Conservation (phyloP, 2,329 filamentous ascomycete genomes). For the Ploettnerulaceae sp. region DNA sequence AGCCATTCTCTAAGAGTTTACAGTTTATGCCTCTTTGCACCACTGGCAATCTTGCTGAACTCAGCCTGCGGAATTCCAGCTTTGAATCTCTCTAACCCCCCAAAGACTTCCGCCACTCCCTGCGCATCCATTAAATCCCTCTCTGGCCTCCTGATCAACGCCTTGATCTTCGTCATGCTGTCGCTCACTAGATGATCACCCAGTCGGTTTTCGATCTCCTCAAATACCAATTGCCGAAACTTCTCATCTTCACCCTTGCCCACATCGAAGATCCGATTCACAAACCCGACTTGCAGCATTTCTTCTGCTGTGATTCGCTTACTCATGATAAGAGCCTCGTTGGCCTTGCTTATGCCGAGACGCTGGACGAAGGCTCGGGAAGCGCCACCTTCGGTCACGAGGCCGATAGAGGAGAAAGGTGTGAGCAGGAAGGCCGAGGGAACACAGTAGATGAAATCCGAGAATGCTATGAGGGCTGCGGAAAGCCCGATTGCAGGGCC, state of each 20-base stretch:
- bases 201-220: constrained; percentile 75
- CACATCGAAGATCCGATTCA: constrained; percentile 71
- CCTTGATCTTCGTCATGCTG: constrained; percentile 80
- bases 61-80: constrained; percentile 70
- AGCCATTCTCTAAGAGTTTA: constrained; percentile 36
- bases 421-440: constrained; percentile 83
- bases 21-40: constrained; percentile 93
- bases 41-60: constrained; percentile 77
- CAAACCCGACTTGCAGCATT: constrained; percentile 71
- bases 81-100: constrained; percentile 71
- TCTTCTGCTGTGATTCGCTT: constrained; percentile 70
- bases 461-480: constrained; percentile 75
- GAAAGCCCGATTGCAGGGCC: constrained; percentile 86
- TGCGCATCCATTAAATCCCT: constrained; percentile 67
- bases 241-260: constrained; percentile 58
- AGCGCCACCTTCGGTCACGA: constrained; percentile 84
- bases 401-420: constrained; percentile 82
- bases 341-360: constrained; percentile 75
- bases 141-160: constrained; percentile 70
- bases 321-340: constrained; percentile 91
- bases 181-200: constrained; percentile 76
- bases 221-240: constrained; percentile 68
- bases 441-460: constrained; percentile 87
- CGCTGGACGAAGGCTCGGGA: constrained; percentile 73
- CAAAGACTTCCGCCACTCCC: constrained; percentile 81